These are phyloP conservation scores for Manihot esculenta DNA, from an alignment of 441 rosid species.

Conservation along the genomic window DNA sequence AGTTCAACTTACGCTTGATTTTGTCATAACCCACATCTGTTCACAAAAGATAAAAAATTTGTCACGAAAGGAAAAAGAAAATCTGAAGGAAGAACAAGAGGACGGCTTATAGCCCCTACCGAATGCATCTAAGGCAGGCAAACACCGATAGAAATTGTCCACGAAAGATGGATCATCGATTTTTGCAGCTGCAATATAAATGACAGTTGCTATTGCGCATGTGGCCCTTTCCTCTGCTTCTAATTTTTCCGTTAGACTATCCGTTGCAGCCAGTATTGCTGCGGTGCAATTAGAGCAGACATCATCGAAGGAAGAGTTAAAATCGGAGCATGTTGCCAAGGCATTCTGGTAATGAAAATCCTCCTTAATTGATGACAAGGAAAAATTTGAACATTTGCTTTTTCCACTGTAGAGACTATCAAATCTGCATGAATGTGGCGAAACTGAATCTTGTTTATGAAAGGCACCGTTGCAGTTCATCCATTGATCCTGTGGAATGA, in stretches of 20 bases:
- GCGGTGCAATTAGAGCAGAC: conserved; percentile 34
- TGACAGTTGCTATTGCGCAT: conserved; percentile 41
- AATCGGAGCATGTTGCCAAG: conserved; percentile 28
- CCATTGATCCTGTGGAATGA: conserved; percentile 41
- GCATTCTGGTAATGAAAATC: conserved; percentile 18
- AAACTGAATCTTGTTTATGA: conserved; percentile 24
- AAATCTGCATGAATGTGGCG: conserved; percentile 35
- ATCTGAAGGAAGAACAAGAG: not conserved
- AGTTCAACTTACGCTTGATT: conserved; percentile 45
- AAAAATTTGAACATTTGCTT: conserved; percentile 34
- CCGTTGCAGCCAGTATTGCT: conserved; percentile 21
- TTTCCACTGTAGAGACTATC: conserved; percentile 30
- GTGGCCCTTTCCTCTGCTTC: conserved; percentile 7
- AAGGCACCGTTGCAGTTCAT: conserved; percentile 27
- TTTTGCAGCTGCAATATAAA: conserved; percentile 38
- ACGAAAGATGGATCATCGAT: conserved; percentile 17
- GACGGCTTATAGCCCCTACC: conserved; percentile 31
- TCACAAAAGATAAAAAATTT: conserved; percentile 12
- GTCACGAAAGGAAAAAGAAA: conserved; percentile 9
- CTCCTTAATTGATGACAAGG: conserved; percentile 22
- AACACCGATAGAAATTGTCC: conserved; percentile 45
- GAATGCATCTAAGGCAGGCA: conserved; percentile 35
- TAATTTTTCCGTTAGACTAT: not conserved
- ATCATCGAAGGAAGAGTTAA: conserved; percentile 31
- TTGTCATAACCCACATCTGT: conserved; percentile 47